A percentile compares a stretch with the other conserved stretches of the same genome.
These are phyloP conservation scores for Urochloa ruziziensis DNA, from an alignment of 176 grass and related monocot genomes.

Conservation along the genomic window DNA sequence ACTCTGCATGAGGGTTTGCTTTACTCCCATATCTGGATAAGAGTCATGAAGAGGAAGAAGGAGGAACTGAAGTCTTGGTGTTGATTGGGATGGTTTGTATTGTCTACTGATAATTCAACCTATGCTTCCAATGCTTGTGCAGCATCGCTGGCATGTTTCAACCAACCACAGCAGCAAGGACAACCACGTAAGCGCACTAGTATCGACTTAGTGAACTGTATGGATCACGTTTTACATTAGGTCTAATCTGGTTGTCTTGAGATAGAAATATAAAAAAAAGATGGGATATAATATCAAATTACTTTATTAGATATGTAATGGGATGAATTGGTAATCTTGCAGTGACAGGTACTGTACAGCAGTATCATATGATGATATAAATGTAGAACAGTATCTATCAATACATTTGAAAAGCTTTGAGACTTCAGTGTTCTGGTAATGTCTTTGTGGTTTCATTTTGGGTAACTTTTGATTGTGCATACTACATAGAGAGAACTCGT, in stretches of 20 bases:
- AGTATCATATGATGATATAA: not conserved
- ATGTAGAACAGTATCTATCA: not conserved
- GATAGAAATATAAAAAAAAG: no score
- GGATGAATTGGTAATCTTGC: not conserved
- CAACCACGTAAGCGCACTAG: not conserved
- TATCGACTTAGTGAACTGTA: not conserved
- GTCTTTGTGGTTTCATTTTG: not conserved
- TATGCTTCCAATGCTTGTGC: not conserved
- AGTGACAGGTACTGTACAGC: not conserved
- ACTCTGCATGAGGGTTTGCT: slow-evolving; percentile 1
- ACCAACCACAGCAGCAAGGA: not conserved
- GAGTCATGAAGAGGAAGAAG: slow-evolving; percentile 4
- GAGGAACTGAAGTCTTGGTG: not conserved
- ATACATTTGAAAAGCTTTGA: not conserved
- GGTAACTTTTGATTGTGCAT: no score
- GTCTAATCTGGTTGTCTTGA: not conserved
- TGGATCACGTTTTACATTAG: not conserved
- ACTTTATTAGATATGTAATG: not conserved
- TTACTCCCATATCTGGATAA: slow-evolving; percentile 3
- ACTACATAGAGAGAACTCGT: no score
- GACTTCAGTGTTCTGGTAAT: not conserved
- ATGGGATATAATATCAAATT: not conserved
- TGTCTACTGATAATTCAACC: not conserved
- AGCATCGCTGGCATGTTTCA: slow-evolving; percentile 16
- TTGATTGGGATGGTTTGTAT: slow-evolving; percentile 14